A percentile compares a stretch with the other conserved stretches of the same genome.
Evolutionary conservation across 768 basidiomycete genomes (phyloP).

Genomic region (Tricholoma bakamatsutake): DNA sequence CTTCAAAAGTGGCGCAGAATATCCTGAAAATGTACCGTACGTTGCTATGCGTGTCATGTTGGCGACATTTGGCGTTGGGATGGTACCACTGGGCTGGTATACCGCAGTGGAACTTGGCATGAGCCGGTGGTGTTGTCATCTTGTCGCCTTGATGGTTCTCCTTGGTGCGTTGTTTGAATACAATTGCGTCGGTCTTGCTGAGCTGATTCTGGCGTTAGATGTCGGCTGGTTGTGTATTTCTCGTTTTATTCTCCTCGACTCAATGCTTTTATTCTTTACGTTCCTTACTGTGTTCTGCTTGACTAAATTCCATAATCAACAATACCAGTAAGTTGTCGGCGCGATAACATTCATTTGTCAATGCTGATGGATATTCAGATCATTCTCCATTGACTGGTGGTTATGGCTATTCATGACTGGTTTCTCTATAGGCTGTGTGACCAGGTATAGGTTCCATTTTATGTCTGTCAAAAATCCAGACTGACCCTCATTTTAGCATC

Average conservation of each 20-base stretch:
- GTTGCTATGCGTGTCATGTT: constrained; percentile 94
- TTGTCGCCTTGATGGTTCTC: constrained; percentile 91
- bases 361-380: constrained; percentile 35
- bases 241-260: constrained; percentile 94
- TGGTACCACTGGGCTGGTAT: constrained; percentile 97
- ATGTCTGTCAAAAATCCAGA: not conserved
- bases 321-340: constrained; percentile 65
- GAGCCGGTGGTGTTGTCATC: constrained; percentile 83
- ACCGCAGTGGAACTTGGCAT: constrained; percentile 93
- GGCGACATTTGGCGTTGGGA: constrained; percentile 88
- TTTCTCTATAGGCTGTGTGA: constrained; percentile 92
- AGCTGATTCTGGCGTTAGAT: constrained; percentile 41
- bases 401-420: constrained; percentile 91
- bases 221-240: constrained; percentile 96
- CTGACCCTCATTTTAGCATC: constrained; percentile 46
- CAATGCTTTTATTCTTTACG: constrained; percentile 99
- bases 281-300: constrained; percentile 94
- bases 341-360: not conserved
- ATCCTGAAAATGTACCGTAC: constrained; percentile 83
- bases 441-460: constrained; percentile 46
- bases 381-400: constrained; percentile 98
- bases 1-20: constrained; percentile 86
- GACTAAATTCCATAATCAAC: constrained; percentile 96
- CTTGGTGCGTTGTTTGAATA: constrained; percentile 51
- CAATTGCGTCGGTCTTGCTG: not conserved